Conservation (phyloP, 2,329 filamentous ascomycete genomes). For the Exophiala sideris region DNA sequence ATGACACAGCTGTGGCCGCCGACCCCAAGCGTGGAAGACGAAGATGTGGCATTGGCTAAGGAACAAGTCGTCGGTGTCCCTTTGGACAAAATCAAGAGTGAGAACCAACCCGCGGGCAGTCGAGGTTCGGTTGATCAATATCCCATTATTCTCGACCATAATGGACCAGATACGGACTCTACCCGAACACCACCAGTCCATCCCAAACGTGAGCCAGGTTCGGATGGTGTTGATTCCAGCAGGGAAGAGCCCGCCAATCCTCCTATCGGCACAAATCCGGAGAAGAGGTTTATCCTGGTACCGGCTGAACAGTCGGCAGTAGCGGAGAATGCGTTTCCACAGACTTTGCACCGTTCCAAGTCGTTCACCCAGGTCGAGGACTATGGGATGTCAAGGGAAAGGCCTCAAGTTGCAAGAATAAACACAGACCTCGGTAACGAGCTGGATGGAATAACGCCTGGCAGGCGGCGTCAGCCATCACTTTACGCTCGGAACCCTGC, state of each 20-base stretch:
- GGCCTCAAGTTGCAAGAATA: constrained; percentile 28
- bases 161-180: constrained; percentile 11
- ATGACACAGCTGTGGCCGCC: constrained; percentile 37
- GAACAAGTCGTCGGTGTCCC: constrained; percentile 36
- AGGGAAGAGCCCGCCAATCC: constrained; percentile 2
- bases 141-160: constrained; percentile 40
- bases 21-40: constrained; percentile 45
- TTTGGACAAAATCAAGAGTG: constrained; percentile 22
- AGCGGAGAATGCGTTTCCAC: constrained; percentile 1
- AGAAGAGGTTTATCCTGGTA: constrained; percentile 21
- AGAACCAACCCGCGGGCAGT: constrained; percentile 28
- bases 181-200: neutral
- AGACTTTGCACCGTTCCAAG: constrained; percentile 19
- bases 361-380: constrained; percentile 18
- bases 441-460: constrained; percentile 14
- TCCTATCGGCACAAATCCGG: constrained; percentile 7
- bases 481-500: constrained; percentile 22
- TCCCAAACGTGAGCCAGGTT: neutral
- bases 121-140: constrained; percentile 44
- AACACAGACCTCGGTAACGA: constrained; percentile 24
- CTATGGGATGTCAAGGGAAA: constrained; percentile 4
- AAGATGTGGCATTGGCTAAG: constrained; percentile 40
- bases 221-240: constrained; percentile 4
- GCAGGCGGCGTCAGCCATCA: constrained; percentile 23
- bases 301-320: constrained; percentile 4